phyloP scores from a whole-genome alignment of 352 stramenopile species.

The Thraustochytrium striatum region DNA sequence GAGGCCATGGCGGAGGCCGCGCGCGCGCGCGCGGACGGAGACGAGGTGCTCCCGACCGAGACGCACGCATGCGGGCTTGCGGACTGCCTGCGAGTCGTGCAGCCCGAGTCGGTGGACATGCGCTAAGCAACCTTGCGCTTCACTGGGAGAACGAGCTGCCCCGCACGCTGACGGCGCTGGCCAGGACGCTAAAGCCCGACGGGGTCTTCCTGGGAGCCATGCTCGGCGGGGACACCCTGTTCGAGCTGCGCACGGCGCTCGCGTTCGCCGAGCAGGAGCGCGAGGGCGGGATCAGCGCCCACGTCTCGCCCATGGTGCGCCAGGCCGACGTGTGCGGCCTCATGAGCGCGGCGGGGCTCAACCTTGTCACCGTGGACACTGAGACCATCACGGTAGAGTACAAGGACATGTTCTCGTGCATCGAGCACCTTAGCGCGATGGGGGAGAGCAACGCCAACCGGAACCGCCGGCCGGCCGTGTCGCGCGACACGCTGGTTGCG shows the following conservation, averaged over 20 bases:
- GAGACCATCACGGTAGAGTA: conserved; percentile 91
- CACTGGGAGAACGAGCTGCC: conserved; percentile 89
- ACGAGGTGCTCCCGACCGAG: not conserved
- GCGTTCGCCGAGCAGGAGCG: conserved; percentile 90
- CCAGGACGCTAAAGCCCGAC: conserved; percentile 87
- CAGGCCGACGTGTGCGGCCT: conserved; percentile 88
- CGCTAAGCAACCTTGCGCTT: conserved; percentile 84
- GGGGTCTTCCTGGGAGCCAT: conserved; percentile 92
- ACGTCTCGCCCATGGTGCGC: conserved; percentile 91
- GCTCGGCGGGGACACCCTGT: conserved; percentile 87
- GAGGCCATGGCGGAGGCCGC: not conserved
- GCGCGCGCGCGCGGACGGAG: not conserved
- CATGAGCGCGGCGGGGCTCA: conserved; percentile 83
- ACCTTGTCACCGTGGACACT: conserved; percentile 91
- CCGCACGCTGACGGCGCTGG: conserved; percentile 57
- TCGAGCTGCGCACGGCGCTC: conserved; percentile 85
- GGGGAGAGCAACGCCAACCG: conserved; percentile 88
- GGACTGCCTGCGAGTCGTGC: conserved; percentile 2
- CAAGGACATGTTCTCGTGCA: conserved; percentile 86
- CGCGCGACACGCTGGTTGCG: conserved; percentile 84
- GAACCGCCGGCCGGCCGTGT: conserved; percentile 58
- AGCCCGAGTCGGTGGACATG: conserved; percentile 84
- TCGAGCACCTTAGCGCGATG: conserved; percentile 91
- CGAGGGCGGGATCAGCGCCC: conserved; percentile 84
- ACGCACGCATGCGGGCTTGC: not conserved